Evolutionary conservation across 345 rosid species (phyloP).

Genomic region (Eucalyptus regnans): DNA sequence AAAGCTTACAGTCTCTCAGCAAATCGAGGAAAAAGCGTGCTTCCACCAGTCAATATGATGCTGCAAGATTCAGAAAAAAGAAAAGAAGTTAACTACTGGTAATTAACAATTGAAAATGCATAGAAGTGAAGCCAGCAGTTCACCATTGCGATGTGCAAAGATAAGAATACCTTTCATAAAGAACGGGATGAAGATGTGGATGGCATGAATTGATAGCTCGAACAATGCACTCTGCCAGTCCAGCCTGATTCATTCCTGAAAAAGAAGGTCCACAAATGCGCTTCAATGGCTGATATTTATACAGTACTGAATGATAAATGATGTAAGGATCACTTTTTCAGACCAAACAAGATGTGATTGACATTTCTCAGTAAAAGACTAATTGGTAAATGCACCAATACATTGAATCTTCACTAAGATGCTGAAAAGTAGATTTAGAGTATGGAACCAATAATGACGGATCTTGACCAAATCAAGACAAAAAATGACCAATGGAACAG

Average conservation of each 20-base stretch:
- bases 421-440: background rate
- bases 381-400: background rate
- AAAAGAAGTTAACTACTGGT: background rate
- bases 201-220: slow-evolving; percentile 86
- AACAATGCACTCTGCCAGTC: slow-evolving; percentile 91
- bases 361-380: background rate
- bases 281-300: background rate
- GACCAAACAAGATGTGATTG: background rate
- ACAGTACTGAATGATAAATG: background rate
- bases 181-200: slow-evolving; percentile 73
- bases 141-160: background rate
- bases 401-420: background rate
- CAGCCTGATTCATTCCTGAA: slow-evolving; percentile 94
- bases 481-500: background rate
- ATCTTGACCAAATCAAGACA: background rate
- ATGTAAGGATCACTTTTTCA: background rate
- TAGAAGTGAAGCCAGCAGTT: background rate
- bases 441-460: background rate
- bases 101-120: background rate
- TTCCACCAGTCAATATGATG: slow-evolving; percentile 90
- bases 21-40: slow-evolving; percentile 73
- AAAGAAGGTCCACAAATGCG: background rate
- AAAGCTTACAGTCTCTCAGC: slow-evolving; percentile 70
- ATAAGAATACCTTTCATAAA: slow-evolving; percentile 62
- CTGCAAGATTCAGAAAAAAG: slow-evolving; percentile 25